Percentiles rank a stretch among this genome's conserved stretches.
These are phyloP conservation scores for Odontarrhena argentea DNA, from an alignment of 345 rosid species.

Conservation along the genomic window DNA sequence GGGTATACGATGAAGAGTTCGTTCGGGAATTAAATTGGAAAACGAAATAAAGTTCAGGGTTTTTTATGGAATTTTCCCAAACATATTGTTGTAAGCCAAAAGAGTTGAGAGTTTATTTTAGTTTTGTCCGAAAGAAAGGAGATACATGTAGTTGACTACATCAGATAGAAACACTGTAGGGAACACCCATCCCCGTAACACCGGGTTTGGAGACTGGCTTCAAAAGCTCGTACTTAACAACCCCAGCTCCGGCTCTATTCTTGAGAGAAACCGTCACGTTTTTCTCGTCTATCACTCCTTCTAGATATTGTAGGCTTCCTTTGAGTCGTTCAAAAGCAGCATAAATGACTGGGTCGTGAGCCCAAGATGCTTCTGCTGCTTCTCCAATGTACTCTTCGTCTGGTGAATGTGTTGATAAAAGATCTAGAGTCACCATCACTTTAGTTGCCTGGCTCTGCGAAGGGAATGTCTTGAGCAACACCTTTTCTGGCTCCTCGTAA, in stretches of 20 bases:
- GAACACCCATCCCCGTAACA: conserved; percentile 42
- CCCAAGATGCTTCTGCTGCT: conserved; percentile 33
- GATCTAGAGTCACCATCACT: conserved; percentile 44
- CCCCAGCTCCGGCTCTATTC: conserved; percentile 45
- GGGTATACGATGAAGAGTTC: too few relatives aligned
- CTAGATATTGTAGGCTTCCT: conserved; percentile 37
- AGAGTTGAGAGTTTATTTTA: too few relatives aligned
- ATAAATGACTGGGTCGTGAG: conserved; percentile 23
- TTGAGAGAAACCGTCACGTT: conserved; percentile 35
- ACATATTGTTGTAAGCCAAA: too few relatives aligned
- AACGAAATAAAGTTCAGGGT: too few relatives aligned
- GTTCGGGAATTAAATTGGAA: too few relatives aligned
- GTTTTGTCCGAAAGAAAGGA: not conserved
- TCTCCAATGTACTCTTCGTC: conserved; percentile 47
- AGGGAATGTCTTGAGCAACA: conserved; percentile 34
- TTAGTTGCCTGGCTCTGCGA: conserved; percentile 42
- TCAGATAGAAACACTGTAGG: conserved; percentile 40
- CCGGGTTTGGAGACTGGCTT: conserved; percentile 35
- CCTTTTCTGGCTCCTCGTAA: conserved; percentile 33
- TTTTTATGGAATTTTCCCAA: too few relatives aligned
- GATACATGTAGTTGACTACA: not conserved
- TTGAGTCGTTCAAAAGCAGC: conserved; percentile 38
- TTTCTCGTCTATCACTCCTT: conserved; percentile 42
- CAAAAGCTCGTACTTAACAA: conserved; percentile 44
- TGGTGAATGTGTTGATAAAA: conserved; percentile 41